Base-by-base conservation (phyloP, 306 rosid species). In the Glycyrrhiza uralensis region DNA sequence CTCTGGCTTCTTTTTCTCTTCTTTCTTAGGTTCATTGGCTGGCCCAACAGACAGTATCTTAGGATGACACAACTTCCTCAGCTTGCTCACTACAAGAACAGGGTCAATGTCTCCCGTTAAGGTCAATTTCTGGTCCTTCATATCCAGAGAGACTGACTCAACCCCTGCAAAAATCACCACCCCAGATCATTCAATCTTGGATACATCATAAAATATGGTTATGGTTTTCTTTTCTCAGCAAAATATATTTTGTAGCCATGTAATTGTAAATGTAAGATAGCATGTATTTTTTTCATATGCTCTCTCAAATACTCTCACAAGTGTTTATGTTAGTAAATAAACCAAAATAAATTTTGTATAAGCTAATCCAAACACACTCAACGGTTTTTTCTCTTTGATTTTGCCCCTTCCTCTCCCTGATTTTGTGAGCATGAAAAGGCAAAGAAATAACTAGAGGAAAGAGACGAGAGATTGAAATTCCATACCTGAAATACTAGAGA, bases 91-190 rank as follows among this genome's bases (percentile, higher is more conserved):
- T 33, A 78, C 77, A 7, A 2, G 0, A 11, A 93, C 91, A 1
- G 97, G 82, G 58, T 93, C 97, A 0, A 93, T 49, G 12, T 84
- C 87, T 20, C 98, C 97, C 0, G 49, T 84, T 65, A 90, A 77
- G 2, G 90, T 90, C 80, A 93, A 9, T 50, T 87, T 87, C 63
- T 81, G 52, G 13, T 83, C 88, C 71, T 84, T 84, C 81, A 73
- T 49, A 24, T 92, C 90, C 86, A 88, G 15, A 0, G 80, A 62
- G 0, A 93, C 82, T 32, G 98, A 93, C 30, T 81, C 93, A 2
- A 93, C 79, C 60, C 98, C 98, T 92, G 76, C 68, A 39, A 58
- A 15, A 39, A 26, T 45, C 41, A 62, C 2, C 7, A 44, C 32
- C 5, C 62, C 62, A 41, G 32, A 76, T 58, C 24, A 8, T 18